Percentiles rank a stretch among this genome's conserved stretches.
Evolutionary conservation across 1,284 basidiomycete species (phyloP).

Genomic region (Flammula alnicola): DNA sequence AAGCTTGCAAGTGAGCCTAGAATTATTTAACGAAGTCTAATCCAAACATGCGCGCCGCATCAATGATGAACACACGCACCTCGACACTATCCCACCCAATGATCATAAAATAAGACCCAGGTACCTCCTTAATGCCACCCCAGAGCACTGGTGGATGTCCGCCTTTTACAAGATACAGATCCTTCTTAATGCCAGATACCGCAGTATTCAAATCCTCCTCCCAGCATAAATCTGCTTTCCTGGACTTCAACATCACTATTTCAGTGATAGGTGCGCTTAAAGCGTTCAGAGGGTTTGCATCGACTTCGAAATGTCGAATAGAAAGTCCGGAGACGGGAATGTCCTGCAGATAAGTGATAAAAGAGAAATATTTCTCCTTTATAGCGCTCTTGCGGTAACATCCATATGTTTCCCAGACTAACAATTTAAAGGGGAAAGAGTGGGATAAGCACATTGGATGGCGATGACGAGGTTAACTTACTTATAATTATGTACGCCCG

Average conservation of each 20-base stretch:
- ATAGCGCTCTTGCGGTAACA: background rate
- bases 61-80: background rate
- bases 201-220: slow-evolving; percentile 4
- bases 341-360: slow-evolving; percentile 2
- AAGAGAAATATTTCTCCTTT: background rate
- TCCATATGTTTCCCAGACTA: slow-evolving; percentile 8
- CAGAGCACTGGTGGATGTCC: slow-evolving; percentile 8
- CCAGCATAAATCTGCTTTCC: slow-evolving; percentile 2
- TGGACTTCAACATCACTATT: slow-evolving; percentile 6
- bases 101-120: slow-evolving; percentile 11
- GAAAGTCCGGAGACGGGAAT: background rate
- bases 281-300: slow-evolving; percentile 7
- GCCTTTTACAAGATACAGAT: slow-evolving; percentile 5
- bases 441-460: background rate
- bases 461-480: background rate
- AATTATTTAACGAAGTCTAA: too few relatives aligned
- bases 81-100: slow-evolving; percentile 13
- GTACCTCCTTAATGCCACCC: slow-evolving; percentile 5
- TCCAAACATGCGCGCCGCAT: too few relatives aligned
- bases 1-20: slow-evolving; percentile 8
- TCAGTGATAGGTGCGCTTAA: slow-evolving; percentile 10
- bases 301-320: slow-evolving; percentile 9
- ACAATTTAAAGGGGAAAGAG: background rate
- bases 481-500: slow-evolving; percentile 9
- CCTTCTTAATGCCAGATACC: slow-evolving; percentile 1